These are phyloP conservation scores for Heteromeles arbutifolia DNA, from an alignment of 306 rosid species.

Conservation along the genomic window DNA sequence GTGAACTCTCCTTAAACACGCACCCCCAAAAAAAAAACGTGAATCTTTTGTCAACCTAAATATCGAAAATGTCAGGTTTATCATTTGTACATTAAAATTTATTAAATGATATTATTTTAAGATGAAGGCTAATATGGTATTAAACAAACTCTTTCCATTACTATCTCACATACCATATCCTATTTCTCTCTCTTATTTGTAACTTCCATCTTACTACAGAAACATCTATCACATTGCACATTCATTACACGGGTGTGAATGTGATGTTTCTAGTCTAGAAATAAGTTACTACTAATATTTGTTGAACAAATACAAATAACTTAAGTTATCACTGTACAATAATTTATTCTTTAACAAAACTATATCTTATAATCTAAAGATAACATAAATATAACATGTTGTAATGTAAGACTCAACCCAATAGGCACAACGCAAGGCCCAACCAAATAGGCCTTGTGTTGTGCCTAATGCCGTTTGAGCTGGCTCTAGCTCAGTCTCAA, in stretches of 20 bases:
- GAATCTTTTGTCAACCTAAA: neutral
- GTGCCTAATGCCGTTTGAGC: neutral
- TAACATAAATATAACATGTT: neutral
- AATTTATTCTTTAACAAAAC: neutral
- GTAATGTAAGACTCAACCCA: neutral
- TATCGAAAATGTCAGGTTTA: neutral
- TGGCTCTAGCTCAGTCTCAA: neutral
- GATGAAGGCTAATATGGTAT: neutral
- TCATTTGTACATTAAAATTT: neutral
- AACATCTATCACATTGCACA: neutral
- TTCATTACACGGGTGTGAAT: neutral
- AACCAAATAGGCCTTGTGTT: neutral
- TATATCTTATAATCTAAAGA: neutral
- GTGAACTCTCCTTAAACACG: neutral
- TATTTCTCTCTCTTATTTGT: neutral
- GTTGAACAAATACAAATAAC: neutral
- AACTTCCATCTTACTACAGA: neutral
- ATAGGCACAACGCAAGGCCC: neutral
- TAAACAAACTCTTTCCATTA: neutral
- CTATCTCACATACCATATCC: neutral
- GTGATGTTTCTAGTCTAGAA: neutral
- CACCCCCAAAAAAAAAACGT: neutral
- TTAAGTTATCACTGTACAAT: neutral
- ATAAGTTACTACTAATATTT: neutral
- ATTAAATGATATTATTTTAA: neutral